Percentiles rank a stretch among this genome's conserved stretches.
phyloP scores from a whole-genome alignment of 164 flowering plant species.

The Piper betle region DNA sequence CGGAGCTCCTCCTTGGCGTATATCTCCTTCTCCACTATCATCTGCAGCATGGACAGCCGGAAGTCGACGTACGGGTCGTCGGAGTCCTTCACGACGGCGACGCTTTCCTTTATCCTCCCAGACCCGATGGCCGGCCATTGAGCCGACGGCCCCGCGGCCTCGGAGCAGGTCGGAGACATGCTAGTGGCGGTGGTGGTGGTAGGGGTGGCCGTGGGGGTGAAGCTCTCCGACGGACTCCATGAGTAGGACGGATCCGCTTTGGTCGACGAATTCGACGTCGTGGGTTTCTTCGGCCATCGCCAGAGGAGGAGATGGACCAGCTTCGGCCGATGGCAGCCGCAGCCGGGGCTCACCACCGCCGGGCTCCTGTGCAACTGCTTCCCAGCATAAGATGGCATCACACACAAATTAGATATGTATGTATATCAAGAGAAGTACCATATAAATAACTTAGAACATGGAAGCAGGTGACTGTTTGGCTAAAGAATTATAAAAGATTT shows the following conservation, averaged over 20 bases:
- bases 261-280: neutral
- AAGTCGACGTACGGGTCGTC: constrained; percentile 57
- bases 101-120: constrained; percentile 29
- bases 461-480: constrained; percentile 4
- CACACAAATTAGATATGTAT: too few species aligned
- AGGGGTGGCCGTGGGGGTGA: neutral
- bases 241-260: neutral
- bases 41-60: constrained; percentile 54
- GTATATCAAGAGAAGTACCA: too few species aligned
- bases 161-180: neutral
- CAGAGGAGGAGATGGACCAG: constrained; percentile 32
- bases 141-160: neutral
- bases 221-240: neutral
- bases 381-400: constrained; percentile 1
- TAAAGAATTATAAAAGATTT: neutral
- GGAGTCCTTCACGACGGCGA: constrained; percentile 56
- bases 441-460: too few species aligned
- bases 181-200: neutral
- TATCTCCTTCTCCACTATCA: constrained; percentile 55
- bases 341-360: constrained; percentile 37
- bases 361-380: constrained; percentile 27
- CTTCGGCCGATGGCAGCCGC: constrained; percentile 47
- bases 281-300: constrained; percentile 20
- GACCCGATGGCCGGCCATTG: neutral
- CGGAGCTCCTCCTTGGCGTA: constrained; percentile 35